A percentile compares a stretch with the other conserved stretches of the same genome.
Evolutionary conservation across 345 rosid species (phyloP).

Genomic region (Rhodamnia argentea): DNA sequence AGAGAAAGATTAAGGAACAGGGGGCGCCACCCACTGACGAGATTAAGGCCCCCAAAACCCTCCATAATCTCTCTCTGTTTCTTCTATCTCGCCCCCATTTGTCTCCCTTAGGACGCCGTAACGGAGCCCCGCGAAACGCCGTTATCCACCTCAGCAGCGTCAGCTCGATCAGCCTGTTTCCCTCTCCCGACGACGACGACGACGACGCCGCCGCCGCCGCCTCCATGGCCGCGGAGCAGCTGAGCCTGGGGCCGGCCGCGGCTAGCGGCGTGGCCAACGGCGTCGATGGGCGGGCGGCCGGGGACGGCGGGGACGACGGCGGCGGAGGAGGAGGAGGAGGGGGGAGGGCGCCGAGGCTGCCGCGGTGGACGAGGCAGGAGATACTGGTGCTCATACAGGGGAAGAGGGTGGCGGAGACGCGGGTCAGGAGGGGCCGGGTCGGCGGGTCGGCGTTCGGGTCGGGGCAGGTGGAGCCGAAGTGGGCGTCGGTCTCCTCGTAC

Average conservation of each 20-base stretch:
- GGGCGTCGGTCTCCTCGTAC: conserved; percentile 92
- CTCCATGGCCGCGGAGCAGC: conserved; percentile 46
- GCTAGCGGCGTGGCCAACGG: conserved; percentile 3
- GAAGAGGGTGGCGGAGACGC: conserved; percentile 84
- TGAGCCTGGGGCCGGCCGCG: conserved; percentile 16
- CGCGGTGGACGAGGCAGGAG: conserved; percentile 98
- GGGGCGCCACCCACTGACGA: not conserved
- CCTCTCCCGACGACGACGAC: too few species aligned
- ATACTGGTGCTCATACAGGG: conserved; percentile 93
- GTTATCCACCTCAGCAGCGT: not conserved
- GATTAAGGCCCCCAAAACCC: not conserved
- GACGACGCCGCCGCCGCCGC: not conserved
- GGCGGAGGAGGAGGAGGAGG: conserved; percentile 35
- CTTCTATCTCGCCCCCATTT: not conserved
- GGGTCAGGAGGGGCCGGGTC: conserved; percentile 66
- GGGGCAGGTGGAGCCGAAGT: conserved; percentile 76
- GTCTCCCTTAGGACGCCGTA: not conserved
- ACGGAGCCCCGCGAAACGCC: conserved; percentile 1
- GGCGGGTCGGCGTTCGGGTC: conserved; percentile 44
- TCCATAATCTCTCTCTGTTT: not conserved
- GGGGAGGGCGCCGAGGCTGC: conserved; percentile 61
- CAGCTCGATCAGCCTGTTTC: conserved; percentile 19
- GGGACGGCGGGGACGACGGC: conserved; percentile 25
- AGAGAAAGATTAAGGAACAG: not conserved
- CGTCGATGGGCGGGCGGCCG: conserved; percentile 4